Percentiles rank a stretch among this genome's conserved stretches.
phyloP scores from a whole-genome alignment of 2,329 filamentous ascomycete species.

The Leptographium lundbergii region DNA sequence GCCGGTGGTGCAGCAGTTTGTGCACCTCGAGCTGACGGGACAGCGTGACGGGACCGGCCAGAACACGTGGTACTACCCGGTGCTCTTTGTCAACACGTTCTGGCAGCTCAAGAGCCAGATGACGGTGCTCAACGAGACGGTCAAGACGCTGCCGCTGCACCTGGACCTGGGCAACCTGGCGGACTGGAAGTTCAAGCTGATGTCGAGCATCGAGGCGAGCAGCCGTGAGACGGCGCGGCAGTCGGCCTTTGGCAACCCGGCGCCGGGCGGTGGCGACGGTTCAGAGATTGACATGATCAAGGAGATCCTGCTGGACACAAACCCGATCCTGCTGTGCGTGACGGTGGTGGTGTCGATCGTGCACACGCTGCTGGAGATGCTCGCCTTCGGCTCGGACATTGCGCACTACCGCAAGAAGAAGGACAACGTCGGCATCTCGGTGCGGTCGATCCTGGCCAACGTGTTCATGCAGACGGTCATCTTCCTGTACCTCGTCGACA shows the following conservation, averaged over 20 bases:
- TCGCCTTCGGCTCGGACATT: constrained; percentile 96
- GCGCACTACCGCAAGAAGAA: constrained; percentile 99
- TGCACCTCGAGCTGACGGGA: constrained; percentile 67
- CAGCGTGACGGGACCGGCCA: constrained; percentile 73
- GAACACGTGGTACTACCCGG: constrained; percentile 86
- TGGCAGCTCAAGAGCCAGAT: constrained; percentile 92
- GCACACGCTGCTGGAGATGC: constrained; percentile 88
- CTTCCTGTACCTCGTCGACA: constrained; percentile 93
- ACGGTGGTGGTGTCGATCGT: constrained; percentile 76
- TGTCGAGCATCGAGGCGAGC: constrained; percentile 75
- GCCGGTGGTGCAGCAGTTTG: constrained; percentile 62
- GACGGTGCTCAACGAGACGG: constrained; percentile 81
- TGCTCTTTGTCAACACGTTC: constrained; percentile 89
- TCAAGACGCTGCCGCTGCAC: constrained; percentile 67
- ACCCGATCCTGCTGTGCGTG: constrained; percentile 76
- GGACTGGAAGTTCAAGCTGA: constrained; percentile 81
- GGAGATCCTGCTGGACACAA: constrained; percentile 86
- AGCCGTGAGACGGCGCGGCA: constrained; percentile 72
- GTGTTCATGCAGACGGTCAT: constrained; percentile 96
- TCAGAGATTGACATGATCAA: constrained; percentile 96
- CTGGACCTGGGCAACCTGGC: constrained; percentile 72
- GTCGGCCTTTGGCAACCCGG: constrained; percentile 58
- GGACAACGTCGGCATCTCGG: constrained; percentile 92
- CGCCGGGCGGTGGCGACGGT: constrained; percentile 73
- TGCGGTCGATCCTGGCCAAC: constrained; percentile 91